These are phyloP conservation scores for Coemansia sp. DNA, from an alignment of 192 early-diverging fungal species.

Conservation along the genomic window DNA sequence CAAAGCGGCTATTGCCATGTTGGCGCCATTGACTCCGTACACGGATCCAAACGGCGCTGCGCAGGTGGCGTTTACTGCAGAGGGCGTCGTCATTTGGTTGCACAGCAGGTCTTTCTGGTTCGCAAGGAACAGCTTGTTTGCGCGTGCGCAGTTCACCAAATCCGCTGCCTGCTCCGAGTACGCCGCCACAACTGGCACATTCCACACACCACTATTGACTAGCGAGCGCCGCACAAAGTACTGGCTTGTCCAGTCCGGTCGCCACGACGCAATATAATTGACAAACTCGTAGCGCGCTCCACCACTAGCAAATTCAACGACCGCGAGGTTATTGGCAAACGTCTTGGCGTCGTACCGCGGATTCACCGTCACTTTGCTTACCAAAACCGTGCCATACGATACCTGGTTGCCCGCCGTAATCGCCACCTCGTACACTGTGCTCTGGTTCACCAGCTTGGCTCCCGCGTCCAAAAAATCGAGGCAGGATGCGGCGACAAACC, in stretches of 20 bases:
- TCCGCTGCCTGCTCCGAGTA: constrained; percentile 5
- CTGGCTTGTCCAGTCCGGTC: constrained; percentile 31
- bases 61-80: constrained; percentile 23
- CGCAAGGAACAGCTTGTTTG: constrained; percentile 14
- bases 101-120: constrained; percentile 38
- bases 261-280: constrained; percentile 45
- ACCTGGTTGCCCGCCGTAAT: constrained; percentile 18
- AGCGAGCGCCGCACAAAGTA: constrained; percentile 37
- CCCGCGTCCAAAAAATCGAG: constrained; percentile 25
- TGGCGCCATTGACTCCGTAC: constrained; percentile 18
- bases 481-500: constrained; percentile 39
- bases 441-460: constrained; percentile 11
- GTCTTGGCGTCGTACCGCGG: constrained; percentile 33
- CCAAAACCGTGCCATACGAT: constrained; percentile 20
- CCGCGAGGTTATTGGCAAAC: constrained; percentile 47
- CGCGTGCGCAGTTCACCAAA: constrained; percentile 5
- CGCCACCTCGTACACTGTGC: constrained; percentile 28
- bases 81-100: constrained; percentile 20
- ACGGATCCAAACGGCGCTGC: constrained; percentile 27
- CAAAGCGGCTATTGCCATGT: constrained; percentile 34
- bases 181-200: constrained; percentile 8
- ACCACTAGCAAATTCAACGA: constrained; percentile 23
- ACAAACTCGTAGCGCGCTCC: constrained; percentile 18
- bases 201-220: constrained; percentile 11
- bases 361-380: constrained; percentile 23